A percentile compares a stretch with the other conserved stretches of the same genome.
phyloP scores from a whole-genome alignment of 441 rosid species.

The Croton laevigatus region DNA sequence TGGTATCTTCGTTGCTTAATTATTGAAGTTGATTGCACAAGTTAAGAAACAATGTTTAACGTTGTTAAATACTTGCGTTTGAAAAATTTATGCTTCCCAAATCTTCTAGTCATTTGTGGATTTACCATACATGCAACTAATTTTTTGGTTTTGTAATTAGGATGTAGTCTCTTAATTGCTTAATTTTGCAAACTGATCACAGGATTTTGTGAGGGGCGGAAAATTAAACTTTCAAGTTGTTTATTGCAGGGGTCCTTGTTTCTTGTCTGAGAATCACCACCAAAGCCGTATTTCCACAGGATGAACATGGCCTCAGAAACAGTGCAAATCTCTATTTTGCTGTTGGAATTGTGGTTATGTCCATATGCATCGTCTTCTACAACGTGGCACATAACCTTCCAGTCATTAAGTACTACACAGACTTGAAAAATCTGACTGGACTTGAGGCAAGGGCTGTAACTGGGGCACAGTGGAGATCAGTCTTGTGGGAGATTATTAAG shows the following conservation, averaged over 20 bases:
- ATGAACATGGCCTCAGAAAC: slow-evolving; percentile 63
- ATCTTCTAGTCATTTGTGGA: not conserved
- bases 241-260: slow-evolving; percentile 80
- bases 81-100: not conserved
- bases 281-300: slow-evolving; percentile 73
- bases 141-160: not conserved
- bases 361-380: slow-evolving; percentile 58
- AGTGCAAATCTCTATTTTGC: slow-evolving; percentile 78
- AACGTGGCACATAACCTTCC: slow-evolving; percentile 76
- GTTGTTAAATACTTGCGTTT: not conserved
- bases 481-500: slow-evolving; percentile 53
- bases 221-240: slow-evolving; percentile 18
- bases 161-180: not conserved
- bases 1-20: no score
- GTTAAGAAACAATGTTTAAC: no score
- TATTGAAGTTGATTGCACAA: no score
- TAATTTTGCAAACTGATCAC: not conserved
- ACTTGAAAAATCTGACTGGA: slow-evolving; percentile 53
- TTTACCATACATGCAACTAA: not conserved
- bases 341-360: slow-evolving; percentile 75
- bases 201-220: not conserved
- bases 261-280: slow-evolving; percentile 72
- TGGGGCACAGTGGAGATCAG: slow-evolving; percentile 62
- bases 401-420: slow-evolving; percentile 65
- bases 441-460: slow-evolving; percentile 50